These are phyloP conservation scores for Scedosporium apiospermum DNA, from an alignment of 2,329 filamentous ascomycete species.

Conservation along the genomic window DNA sequence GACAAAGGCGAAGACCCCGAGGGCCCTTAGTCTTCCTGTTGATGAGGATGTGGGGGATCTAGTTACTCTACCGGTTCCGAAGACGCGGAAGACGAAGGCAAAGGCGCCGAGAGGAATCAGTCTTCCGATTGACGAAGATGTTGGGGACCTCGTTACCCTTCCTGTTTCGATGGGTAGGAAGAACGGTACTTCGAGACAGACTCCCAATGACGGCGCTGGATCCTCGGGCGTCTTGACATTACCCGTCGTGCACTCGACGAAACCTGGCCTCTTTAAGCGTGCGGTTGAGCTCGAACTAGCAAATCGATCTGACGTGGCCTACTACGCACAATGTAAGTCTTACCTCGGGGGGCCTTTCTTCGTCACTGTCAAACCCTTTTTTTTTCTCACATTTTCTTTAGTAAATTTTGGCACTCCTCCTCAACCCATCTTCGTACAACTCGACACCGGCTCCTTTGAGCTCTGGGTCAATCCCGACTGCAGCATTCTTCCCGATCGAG, in stretches of 20 bases:
- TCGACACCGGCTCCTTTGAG: constrained; percentile 52
- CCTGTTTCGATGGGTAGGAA: constrained; percentile 6
- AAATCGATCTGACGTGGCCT: constrained; percentile 43
- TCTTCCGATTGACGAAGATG: constrained; percentile 4
- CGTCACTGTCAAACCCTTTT: neutral
- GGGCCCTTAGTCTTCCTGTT: neutral
- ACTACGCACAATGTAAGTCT: constrained; percentile 37
- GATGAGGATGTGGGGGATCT: neutral
- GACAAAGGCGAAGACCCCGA: constrained; percentile 2
- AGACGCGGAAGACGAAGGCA: neutral
- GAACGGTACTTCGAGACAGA: neutral
- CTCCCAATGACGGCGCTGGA: neutral
- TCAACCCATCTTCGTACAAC: constrained; percentile 42
- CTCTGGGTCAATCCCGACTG: constrained; percentile 55
- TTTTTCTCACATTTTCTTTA: constrained; percentile 1
- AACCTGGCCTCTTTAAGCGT: constrained; percentile 26
- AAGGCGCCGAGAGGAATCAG: neutral
- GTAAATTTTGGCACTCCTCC: constrained; percentile 43
- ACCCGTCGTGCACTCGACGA: constrained; percentile 20
- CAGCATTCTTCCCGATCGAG: constrained; percentile 30
- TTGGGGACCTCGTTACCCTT: constrained; percentile 8
- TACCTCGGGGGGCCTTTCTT: neutral
- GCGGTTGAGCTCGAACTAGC: constrained; percentile 34
- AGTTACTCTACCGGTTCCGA: neutral
- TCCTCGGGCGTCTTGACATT: constrained; percentile 16